A percentile compares a stretch with the other conserved stretches of the same genome.
These are phyloP conservation scores for Phytopythium ostracodes DNA, from an alignment of 352 stramenopile genomes.

Conservation along the genomic window DNA sequence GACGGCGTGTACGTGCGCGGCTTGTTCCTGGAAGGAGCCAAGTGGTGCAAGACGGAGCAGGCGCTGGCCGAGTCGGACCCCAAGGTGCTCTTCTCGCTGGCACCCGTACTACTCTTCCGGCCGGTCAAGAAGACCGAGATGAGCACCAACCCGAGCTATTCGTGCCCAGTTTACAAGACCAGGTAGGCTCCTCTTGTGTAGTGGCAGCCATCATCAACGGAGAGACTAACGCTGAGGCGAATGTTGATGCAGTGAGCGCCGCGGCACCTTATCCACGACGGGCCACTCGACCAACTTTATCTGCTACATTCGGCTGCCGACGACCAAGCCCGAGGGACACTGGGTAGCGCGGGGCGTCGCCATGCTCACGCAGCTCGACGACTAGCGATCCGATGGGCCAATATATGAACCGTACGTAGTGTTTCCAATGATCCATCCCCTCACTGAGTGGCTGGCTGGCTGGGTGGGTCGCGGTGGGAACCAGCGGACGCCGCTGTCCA, in stretches of 20 bases:
- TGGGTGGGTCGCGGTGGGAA: no score
- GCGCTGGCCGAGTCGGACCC: conserved; percentile 78
- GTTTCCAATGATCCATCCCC: no score
- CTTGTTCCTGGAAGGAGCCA: conserved; percentile 87
- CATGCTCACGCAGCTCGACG: conserved; percentile 90
- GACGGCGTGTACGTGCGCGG: conserved; percentile 87
- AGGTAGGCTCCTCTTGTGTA: conserved; percentile 22
- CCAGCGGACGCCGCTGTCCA: no score
- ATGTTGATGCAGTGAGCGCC: conserved; percentile 53
- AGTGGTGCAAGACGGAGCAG: conserved; percentile 75
- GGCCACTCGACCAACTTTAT: conserved; percentile 96
- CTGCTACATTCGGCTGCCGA: conserved; percentile 89
- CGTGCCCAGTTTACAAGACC: conserved; percentile 95
- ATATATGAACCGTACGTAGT: no score
- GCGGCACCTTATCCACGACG: conserved; percentile 90
- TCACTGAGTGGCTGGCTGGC: no score
- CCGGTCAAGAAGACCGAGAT: conserved; percentile 79
- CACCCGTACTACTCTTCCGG: conserved; percentile 82
- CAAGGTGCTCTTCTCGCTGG: conserved; percentile 87
- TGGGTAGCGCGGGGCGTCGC: conserved; percentile 93
- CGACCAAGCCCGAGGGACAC: conserved; percentile 71
- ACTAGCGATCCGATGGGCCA: conserved; percentile 22
- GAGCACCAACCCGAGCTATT: conserved; percentile 67
- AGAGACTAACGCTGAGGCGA: conserved; percentile 2
- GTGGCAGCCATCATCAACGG: neutral